Conservation (phyloP, 2,329 filamentous ascomycete species). For the Ceratocystis variospora region DNA sequence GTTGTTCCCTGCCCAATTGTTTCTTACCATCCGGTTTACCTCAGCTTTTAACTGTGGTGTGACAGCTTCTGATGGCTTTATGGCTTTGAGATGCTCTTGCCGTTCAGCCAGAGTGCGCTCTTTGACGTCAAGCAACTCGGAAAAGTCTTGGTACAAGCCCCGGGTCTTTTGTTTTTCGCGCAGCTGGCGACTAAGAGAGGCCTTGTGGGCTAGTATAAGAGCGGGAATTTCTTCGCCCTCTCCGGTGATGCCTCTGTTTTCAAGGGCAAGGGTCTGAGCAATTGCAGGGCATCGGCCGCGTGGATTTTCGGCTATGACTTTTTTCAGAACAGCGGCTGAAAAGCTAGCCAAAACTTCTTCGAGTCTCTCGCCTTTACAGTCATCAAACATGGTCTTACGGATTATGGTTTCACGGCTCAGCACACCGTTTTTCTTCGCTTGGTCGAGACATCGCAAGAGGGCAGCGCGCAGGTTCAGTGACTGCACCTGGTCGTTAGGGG, state of each 20-base stretch:
- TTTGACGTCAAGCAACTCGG: slow-evolving; percentile 49
- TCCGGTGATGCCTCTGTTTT: slow-evolving; percentile 43
- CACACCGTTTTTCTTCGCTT: slow-evolving; percentile 74
- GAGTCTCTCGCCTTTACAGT: slow-evolving; percentile 82
- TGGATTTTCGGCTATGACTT: slow-evolving; percentile 33
- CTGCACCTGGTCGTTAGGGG: slow-evolving; percentile 76
- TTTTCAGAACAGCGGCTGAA: slow-evolving; percentile 69
- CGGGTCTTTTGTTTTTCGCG: slow-evolving; percentile 46
- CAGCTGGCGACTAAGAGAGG: slow-evolving; percentile 46
- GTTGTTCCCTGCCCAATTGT: slow-evolving; percentile 67
- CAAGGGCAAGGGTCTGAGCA: slow-evolving; percentile 42
- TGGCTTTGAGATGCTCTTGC: slow-evolving; percentile 32
- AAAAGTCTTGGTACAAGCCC: slow-evolving; percentile 48
- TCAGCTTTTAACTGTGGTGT: slow-evolving; percentile 33
- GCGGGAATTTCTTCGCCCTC: slow-evolving; percentile 44
- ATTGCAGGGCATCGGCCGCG: slow-evolving; percentile 33
- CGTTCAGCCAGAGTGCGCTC: slow-evolving; percentile 42
- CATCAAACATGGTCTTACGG: slow-evolving; percentile 90
- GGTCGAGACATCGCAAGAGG: slow-evolving; percentile 65
- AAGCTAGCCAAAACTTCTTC: slow-evolving; percentile 76
- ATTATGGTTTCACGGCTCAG: slow-evolving; percentile 68
- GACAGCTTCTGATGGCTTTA: slow-evolving; percentile 25
- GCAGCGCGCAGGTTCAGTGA: slow-evolving; percentile 80
- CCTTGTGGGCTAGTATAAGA: slow-evolving; percentile 60
- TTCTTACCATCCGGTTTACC: slow-evolving; percentile 47